Conservation (phyloP, 257 asterid genomes). For the Capsicum chinense region DNA sequence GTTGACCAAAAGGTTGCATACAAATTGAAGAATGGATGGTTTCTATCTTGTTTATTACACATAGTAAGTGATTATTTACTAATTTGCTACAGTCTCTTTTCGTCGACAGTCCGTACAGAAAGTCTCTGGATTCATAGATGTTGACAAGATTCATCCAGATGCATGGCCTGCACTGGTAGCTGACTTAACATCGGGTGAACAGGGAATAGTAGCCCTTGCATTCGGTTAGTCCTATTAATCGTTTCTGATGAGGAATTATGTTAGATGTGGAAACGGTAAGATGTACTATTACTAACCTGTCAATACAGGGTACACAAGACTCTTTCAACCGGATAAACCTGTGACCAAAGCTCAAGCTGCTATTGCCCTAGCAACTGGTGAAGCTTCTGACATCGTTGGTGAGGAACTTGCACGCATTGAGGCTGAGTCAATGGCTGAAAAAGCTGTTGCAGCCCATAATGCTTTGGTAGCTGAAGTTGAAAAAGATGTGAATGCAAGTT, state of each 20-base stretch:
- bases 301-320: slow-evolving; percentile 85
- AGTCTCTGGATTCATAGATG: slow-evolving; percentile 89
- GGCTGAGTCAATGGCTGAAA: slow-evolving; percentile 97
- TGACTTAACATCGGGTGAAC: slow-evolving; percentile 88
- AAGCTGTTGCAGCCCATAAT: slow-evolving; percentile 92
- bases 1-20: slow-evolving; percentile 76
- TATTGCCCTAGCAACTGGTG: slow-evolving; percentile 89
- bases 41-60: background rate
- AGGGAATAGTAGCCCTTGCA: slow-evolving; percentile 83
- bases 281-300: slow-evolving; percentile 6
- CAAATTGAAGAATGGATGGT: slow-evolving; percentile 32
- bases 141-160: slow-evolving; percentile 88
- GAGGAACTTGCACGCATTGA: slow-evolving; percentile 98
- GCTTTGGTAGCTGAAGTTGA: slow-evolving; percentile 90
- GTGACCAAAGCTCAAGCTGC: slow-evolving; percentile 99
- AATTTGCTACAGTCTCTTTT: slow-evolving; percentile 26
- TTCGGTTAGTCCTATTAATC: slow-evolving; percentile 59
- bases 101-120: slow-evolving; percentile 70
- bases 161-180: slow-evolving; percentile 99
- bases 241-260: slow-evolving; percentile 11
- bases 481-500: slow-evolving; percentile 79
- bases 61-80: background rate
- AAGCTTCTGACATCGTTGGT: slow-evolving; percentile 72
- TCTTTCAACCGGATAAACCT: slow-evolving; percentile 97
- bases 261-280: slow-evolving; percentile 25